These are phyloP conservation scores for Circinella umbellata DNA, from an alignment of 371 early-diverging fungal species.

Conservation along the genomic window DNA sequence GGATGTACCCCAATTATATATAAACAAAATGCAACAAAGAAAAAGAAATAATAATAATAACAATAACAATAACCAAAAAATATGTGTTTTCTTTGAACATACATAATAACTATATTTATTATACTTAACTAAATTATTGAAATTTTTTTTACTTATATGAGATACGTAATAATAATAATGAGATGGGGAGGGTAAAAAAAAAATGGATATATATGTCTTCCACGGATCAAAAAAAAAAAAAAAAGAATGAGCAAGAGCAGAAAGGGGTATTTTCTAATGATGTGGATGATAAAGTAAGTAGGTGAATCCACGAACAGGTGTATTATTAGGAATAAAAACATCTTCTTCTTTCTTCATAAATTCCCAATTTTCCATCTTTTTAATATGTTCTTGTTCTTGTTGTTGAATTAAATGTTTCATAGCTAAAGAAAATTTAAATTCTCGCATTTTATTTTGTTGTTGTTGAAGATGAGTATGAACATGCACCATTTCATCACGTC, in stretches of 20 bases:
- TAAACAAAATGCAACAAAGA: no score
- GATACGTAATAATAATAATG: no score
- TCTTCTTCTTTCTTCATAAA: not conserved
- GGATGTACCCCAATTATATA: no score
- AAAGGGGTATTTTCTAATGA: not conserved
- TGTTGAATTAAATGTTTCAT: conserved; percentile 33
- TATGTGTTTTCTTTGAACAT: no score
- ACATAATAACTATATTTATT: no score
- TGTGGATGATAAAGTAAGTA: conserved; percentile 6
- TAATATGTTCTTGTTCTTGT: conserved; percentile 35
- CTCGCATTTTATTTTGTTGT: conserved; percentile 9
- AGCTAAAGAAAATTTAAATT: conserved; percentile 30
- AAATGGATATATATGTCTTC: no score
- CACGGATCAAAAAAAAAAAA: not conserved
- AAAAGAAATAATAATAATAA: no score
- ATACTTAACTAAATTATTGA: no score
- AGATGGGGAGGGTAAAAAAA: no score
- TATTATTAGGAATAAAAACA: not conserved
- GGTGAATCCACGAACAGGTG: not conserved
- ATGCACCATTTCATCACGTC: not conserved
- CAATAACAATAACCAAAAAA: no score
- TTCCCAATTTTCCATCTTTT: conserved; percentile 34
- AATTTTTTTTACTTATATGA: no score
- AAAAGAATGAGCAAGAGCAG: not conserved
- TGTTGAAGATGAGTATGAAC: not conserved